A percentile compares a stretch with the other conserved stretches of the same genome.
Evolutionary conservation across 2,329 filamentous ascomycete species (phyloP).

Genomic region (Fusarium sp.): DNA sequence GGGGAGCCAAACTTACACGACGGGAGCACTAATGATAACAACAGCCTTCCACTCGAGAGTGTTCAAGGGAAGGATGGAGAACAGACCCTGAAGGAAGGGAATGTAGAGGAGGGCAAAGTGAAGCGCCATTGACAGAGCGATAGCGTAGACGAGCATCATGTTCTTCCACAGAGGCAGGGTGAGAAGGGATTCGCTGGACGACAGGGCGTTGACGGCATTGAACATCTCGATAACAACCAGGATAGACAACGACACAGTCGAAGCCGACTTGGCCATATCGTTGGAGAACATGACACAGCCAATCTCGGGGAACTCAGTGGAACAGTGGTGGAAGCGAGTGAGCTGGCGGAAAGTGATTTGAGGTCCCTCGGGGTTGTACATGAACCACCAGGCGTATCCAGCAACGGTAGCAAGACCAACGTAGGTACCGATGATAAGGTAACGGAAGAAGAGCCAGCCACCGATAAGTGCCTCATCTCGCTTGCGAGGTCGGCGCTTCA

Average conservation of each 20-base stretch:
- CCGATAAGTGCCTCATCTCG: slow-evolving; percentile 92
- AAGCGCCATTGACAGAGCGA: slow-evolving; percentile 89
- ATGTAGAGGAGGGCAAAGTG: slow-evolving; percentile 96
- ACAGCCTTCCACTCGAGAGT: slow-evolving; percentile 94
- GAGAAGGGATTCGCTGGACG: slow-evolving; percentile 91
- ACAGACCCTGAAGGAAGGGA: slow-evolving; percentile 87
- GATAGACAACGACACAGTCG: slow-evolving; percentile 90
- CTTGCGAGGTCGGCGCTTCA: slow-evolving; percentile 91
- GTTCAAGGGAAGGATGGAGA: slow-evolving; percentile 90
- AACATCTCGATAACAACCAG: slow-evolving; percentile 99
- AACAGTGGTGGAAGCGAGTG: slow-evolving; percentile 93
- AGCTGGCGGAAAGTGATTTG: slow-evolving; percentile 93
- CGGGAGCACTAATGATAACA: slow-evolving; percentile 85
- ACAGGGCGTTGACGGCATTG: slow-evolving; percentile 98
- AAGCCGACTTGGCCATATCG: slow-evolving; percentile 86
- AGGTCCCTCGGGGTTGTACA: slow-evolving; percentile 91
- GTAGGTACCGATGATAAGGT: slow-evolving; percentile 95
- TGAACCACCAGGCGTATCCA: slow-evolving; percentile 99
- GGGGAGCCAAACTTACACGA: slow-evolving; percentile 75
- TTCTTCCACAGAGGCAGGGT: slow-evolving; percentile 98
- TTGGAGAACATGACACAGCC: slow-evolving; percentile 93
- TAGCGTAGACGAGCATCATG: slow-evolving; percentile 97
- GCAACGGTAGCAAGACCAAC: slow-evolving; percentile 95
- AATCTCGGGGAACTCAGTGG: slow-evolving; percentile 84
- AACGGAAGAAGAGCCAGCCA: slow-evolving; percentile 97